Conservation (phyloP, 176 grass and related monocot species). For the Aegilops bicornis region DNA sequence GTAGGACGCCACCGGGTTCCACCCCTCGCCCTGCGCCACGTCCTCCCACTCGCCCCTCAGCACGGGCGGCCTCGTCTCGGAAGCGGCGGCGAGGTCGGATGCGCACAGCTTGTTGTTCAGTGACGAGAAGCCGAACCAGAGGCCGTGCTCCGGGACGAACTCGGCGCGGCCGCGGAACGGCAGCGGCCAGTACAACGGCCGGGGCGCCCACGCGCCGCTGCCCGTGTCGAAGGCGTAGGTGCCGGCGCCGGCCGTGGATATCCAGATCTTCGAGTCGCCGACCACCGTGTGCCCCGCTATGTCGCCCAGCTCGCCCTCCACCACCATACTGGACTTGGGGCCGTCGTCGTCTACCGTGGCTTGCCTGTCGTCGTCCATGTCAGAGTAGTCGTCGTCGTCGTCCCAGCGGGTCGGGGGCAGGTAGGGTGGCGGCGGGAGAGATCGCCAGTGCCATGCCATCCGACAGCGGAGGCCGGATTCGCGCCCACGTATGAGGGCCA, state of each 20-base stretch:
- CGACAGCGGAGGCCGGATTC: background rate
- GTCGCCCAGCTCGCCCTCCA: background rate
- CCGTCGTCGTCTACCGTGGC: background rate
- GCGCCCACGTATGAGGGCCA: background rate
- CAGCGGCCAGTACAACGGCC: background rate
- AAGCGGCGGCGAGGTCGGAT: background rate
- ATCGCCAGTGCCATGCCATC: background rate
- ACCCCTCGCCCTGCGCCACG: background rate
- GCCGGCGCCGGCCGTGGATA: background rate
- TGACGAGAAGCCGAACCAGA: slow-evolving; percentile 1
- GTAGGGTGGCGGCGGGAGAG: background rate
- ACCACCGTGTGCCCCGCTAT: background rate
- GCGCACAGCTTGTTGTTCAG: too few relatives aligned
- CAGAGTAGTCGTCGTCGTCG: background rate
- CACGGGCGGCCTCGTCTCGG: background rate
- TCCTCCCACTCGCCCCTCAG: background rate
- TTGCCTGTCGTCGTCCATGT: background rate
- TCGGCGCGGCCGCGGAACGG: background rate
- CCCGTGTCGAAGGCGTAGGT: background rate
- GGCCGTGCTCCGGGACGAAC: background rate
- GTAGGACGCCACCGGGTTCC: background rate
- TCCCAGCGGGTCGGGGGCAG: background rate
- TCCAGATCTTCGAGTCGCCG: background rate
- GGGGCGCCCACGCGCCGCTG: background rate
- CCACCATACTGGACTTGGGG: background rate